These are phyloP conservation scores for Colletotrichum sp. DNA, from an alignment of 2,329 filamentous ascomycete species.

Conservation along the genomic window DNA sequence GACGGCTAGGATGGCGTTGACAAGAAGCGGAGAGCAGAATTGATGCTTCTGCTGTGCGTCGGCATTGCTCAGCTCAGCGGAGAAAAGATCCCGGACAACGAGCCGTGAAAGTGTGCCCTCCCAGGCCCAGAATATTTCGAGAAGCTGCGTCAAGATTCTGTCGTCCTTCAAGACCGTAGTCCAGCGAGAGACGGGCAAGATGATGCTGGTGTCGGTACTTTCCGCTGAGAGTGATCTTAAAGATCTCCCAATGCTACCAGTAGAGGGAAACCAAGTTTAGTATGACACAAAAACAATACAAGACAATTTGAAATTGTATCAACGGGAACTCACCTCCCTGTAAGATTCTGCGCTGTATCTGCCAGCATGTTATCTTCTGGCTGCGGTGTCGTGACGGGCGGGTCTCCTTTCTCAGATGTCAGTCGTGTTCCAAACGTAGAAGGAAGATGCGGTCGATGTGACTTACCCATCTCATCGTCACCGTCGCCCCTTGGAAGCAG, in stretches of 20 bases:
- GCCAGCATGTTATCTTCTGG: no score
- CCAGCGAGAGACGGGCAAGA: slow-evolving; percentile 25
- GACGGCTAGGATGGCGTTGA: slow-evolving; percentile 27
- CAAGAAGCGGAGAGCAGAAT: slow-evolving; percentile 27
- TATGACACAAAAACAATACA: no score
- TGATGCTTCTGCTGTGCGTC: neutral
- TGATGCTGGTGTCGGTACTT: neutral
- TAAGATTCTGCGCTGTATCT: no score
- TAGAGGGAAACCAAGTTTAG: neutral
- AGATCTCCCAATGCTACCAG: neutral
- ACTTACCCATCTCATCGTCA: neutral
- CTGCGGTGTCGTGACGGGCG: no score
- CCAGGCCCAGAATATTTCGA: slow-evolving; percentile 29
- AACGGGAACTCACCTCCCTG: no score
- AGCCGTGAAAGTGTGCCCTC: slow-evolving; percentile 22
- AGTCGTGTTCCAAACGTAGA: no score
- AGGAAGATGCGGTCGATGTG: fast-evolving
- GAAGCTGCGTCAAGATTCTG: slow-evolving; percentile 15
- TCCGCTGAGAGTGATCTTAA: neutral
- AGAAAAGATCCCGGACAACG: slow-evolving; percentile 21
- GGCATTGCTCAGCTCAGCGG: slow-evolving; percentile 11
- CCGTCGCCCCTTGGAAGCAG: neutral
- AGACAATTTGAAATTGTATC: no score
- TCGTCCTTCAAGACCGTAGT: slow-evolving; percentile 21
- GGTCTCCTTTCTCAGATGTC: no score